A percentile compares a stretch with the other conserved stretches of the same genome.
These are phyloP conservation scores for Primulina huaijiensis DNA, from an alignment of 257 asterid genomes.

Conservation along the genomic window DNA sequence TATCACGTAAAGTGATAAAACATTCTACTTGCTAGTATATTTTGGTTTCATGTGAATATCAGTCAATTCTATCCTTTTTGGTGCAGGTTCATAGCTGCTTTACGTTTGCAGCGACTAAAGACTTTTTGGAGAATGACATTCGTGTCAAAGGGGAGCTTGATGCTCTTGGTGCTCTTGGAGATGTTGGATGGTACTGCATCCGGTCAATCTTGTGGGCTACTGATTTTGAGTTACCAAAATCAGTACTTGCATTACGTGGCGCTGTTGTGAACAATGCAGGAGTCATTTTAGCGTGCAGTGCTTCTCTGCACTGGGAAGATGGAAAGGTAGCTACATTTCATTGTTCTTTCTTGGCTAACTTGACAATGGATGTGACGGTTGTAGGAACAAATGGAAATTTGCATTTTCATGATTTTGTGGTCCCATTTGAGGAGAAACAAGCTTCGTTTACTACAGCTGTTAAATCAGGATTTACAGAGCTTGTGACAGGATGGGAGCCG, in stretches of 20 bases:
- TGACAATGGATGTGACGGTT: slow-evolving; percentile 56
- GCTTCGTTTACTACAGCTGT: slow-evolving; percentile 42
- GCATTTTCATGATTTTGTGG: slow-evolving; percentile 50
- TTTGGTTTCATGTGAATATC: neutral
- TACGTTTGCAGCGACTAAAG: slow-evolving; percentile 32
- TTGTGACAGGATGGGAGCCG: slow-evolving; percentile 51
- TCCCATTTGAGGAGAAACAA: slow-evolving; percentile 52
- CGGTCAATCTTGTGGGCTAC: slow-evolving; percentile 71
- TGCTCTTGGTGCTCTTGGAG: slow-evolving; percentile 76
- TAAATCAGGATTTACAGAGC: slow-evolving; percentile 34
- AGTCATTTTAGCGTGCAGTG: slow-evolving; percentile 58
- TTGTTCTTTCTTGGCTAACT: slow-evolving; percentile 62
- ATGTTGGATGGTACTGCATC: slow-evolving; percentile 72
- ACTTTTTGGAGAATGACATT: slow-evolving; percentile 54
- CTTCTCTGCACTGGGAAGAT: slow-evolving; percentile 64
- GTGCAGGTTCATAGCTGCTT: slow-evolving; percentile 52
- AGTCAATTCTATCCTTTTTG: neutral
- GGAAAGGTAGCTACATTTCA: slow-evolving; percentile 62
- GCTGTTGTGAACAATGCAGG: slow-evolving; percentile 52
- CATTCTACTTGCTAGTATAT: neutral
- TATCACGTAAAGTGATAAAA: neutral
- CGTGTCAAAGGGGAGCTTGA: slow-evolving; percentile 75
- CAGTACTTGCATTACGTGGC: slow-evolving; percentile 46
- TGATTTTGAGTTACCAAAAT: slow-evolving; percentile 54
- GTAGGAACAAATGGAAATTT: slow-evolving; percentile 57